Conservation (phyloP, 805 yeast species). For the Candida fluviatilis region DNA sequence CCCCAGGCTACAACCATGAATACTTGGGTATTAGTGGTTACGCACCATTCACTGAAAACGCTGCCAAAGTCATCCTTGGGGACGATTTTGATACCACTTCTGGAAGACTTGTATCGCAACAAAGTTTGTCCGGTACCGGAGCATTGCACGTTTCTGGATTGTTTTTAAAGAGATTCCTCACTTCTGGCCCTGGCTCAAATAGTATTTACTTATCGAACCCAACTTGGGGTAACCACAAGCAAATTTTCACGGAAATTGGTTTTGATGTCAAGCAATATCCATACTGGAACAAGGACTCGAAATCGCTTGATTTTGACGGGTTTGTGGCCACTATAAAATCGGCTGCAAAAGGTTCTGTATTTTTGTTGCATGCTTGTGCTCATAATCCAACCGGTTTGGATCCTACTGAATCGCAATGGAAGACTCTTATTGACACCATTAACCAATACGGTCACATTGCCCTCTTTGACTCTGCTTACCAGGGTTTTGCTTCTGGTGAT, state of each 20-base stretch:
- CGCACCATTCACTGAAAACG: slow-evolving; percentile 60
- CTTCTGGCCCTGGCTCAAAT: slow-evolving; percentile 30
- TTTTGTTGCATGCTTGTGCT: slow-evolving; percentile 91
- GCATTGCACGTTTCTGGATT: slow-evolving; percentile 87
- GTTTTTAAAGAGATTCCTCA: slow-evolving; percentile 53
- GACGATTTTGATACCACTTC: slow-evolving; percentile 34
- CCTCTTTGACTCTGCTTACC: slow-evolving; percentile 92
- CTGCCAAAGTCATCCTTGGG: slow-evolving; percentile 73
- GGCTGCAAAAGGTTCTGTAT: slow-evolving; percentile 74
- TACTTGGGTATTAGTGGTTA: slow-evolving; percentile 81
- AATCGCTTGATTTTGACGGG: slow-evolving; percentile 69
- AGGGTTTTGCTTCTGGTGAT: slow-evolving; percentile 93
- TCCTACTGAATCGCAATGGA: slow-evolving; percentile 84
- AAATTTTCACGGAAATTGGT: slow-evolving; percentile 72
- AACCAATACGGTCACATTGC: slow-evolving; percentile 65
- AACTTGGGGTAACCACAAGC: slow-evolving; percentile 97
- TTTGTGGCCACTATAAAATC: slow-evolving; percentile 54
- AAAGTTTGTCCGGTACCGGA: slow-evolving; percentile 84
- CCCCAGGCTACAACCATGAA: slow-evolving; percentile 74
- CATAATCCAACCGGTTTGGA: slow-evolving; percentile 98
- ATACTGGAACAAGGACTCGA: slow-evolving; percentile 75
- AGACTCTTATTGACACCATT: slow-evolving; percentile 57
- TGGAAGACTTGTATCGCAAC: slow-evolving; percentile 58
- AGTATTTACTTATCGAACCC: slow-evolving; percentile 76
- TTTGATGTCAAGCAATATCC: slow-evolving; percentile 68